phyloP scores from a whole-genome alignment of 78 protist genomes.

The Creolimax fragrantissima region DNA sequence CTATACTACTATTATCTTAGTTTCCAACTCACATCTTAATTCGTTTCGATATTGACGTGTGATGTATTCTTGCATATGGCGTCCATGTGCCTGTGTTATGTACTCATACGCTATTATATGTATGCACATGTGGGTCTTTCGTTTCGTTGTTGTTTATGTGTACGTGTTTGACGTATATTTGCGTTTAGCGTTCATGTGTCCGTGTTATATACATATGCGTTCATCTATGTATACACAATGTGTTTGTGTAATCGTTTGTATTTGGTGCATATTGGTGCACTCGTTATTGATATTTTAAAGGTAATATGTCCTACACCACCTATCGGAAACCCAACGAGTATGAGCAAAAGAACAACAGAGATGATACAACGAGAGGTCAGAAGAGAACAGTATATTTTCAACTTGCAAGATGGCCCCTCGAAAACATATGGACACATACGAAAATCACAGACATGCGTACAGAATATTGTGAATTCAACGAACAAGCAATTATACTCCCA shows the following conservation, averaged over 20 bases:
- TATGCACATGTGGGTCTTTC: background rate
- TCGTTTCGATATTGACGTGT: too few species aligned
- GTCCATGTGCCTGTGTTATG: background rate
- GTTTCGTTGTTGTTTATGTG: background rate
- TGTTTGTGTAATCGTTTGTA: background rate
- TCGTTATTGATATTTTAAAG: background rate
- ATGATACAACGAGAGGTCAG: background rate
- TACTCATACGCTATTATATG: background rate
- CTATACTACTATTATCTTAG: too few species aligned
- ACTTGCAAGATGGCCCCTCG: too few species aligned
- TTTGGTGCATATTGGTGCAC: background rate
- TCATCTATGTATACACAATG: background rate
- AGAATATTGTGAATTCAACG: too few species aligned
- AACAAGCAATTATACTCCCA: too few species aligned
- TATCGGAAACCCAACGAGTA: background rate
- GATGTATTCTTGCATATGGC: too few species aligned
- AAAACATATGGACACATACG: too few species aligned
- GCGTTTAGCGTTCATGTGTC: background rate
- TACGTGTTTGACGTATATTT: background rate
- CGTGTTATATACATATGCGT: background rate
- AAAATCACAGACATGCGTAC: too few species aligned
- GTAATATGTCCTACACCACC: background rate
- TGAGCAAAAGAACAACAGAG: background rate
- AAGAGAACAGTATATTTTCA: too few species aligned
- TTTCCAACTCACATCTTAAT: too few species aligned